phyloP scores from a whole-genome alignment of 805 yeast genomes.

The Zygoascus bituminiphila region DNA sequence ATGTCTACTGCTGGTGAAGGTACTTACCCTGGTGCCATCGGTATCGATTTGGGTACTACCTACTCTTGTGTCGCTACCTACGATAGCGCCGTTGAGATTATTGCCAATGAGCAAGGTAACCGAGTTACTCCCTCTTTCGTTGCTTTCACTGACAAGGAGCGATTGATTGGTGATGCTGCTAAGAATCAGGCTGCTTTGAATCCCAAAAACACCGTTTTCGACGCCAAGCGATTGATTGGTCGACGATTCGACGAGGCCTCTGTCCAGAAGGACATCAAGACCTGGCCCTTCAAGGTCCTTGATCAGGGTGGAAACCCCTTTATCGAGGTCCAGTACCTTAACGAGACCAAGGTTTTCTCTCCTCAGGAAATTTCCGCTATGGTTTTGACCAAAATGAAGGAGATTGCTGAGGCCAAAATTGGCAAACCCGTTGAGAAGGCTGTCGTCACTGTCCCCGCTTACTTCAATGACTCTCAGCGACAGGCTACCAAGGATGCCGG shows the following conservation, averaged over 20 bases:
- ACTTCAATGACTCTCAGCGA: conserved; percentile 83
- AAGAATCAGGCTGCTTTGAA: conserved; percentile 95
- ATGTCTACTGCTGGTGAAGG: conserved; percentile 55
- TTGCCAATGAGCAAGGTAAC: conserved; percentile 98
- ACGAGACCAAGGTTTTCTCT: conserved; percentile 77
- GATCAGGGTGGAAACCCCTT: conserved; percentile 70
- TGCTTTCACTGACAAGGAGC: conserved; percentile 87
- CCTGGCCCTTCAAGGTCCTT: conserved; percentile 83
- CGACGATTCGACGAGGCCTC: conserved; percentile 76
- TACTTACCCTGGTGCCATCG: conserved; percentile 98
- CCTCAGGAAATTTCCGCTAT: conserved; percentile 95
- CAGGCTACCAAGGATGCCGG: conserved; percentile 90
- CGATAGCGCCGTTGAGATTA: conserved; percentile 88
- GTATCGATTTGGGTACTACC: conserved; percentile 97
- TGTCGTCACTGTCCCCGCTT: conserved; percentile 81
- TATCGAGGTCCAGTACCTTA: conserved; percentile 73
- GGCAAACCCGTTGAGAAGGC: conserved; percentile 78
- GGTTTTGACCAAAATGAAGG: conserved; percentile 86
- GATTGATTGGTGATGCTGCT: conserved; percentile 94
- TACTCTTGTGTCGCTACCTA: conserved; percentile 96
- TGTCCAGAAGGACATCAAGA: conserved; percentile 84
- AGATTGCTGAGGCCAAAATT: conserved; percentile 72
- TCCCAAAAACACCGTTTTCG: conserved; percentile 78
- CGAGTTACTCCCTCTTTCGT: conserved; percentile 96
- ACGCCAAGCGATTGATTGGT: conserved; percentile 92